Evolutionary conservation across 78 protist genomes (phyloP).

Genomic region (Tieghemostelium lacteum): DNA sequence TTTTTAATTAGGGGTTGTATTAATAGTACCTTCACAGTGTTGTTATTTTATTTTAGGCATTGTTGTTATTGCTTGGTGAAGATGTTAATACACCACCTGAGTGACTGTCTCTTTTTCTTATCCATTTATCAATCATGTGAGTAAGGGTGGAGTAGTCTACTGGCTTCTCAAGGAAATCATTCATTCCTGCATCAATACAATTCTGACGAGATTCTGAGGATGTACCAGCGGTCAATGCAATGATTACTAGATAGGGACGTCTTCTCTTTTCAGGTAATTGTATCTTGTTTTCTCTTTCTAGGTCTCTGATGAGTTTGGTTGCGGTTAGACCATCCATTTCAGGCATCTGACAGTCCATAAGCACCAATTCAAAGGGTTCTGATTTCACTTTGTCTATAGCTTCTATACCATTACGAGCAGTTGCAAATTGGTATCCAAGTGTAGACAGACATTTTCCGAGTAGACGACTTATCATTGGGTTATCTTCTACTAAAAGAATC

Average conservation of each 20-base stretch:
- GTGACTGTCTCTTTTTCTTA: too few relatives aligned
- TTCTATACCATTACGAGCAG: conserved; percentile 49
- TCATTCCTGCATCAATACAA: conserved; percentile 63
- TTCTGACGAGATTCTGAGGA: conserved; percentile 26
- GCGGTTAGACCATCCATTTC: conserved; percentile 70
- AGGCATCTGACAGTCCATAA: conserved; percentile 82
- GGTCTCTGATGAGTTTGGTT: conserved; percentile 24
- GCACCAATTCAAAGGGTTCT: conserved; percentile 13
- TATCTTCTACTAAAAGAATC: conserved; percentile 58
- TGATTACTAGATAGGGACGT: conserved; percentile 32
- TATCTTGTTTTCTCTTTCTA: not conserved
- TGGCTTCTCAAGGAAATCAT: conserved; percentile 69
- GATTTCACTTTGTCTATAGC: conserved; percentile 6
- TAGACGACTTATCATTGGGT: conserved; percentile 18
- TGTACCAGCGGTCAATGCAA: conserved; percentile 66
- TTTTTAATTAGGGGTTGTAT: too few relatives aligned
- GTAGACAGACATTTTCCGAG: conserved; percentile 33
- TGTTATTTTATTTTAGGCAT: too few relatives aligned
- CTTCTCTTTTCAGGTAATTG: not conserved
- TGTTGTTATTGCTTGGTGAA: too few relatives aligned
- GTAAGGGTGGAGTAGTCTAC: conserved; percentile 1
- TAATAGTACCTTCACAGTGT: too few relatives aligned
- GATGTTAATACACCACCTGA: too few relatives aligned
- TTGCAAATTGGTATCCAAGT: conserved; percentile 29
- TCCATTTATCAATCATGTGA: conserved; percentile 39